Evolutionary conservation across 306 rosid species (phyloP).

Genomic region (Vigna trinervia): DNA sequence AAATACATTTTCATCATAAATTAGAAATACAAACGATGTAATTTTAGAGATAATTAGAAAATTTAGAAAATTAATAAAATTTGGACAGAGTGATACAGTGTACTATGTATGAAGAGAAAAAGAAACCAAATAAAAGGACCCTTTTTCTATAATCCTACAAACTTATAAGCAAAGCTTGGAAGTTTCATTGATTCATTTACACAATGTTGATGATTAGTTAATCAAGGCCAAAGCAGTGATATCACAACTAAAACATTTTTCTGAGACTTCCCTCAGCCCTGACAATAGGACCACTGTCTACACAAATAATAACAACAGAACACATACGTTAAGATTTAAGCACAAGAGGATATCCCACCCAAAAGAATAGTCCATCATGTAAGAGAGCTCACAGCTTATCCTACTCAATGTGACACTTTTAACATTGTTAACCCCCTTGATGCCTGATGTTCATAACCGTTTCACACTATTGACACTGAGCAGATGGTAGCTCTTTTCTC

Average conservation of each 20-base stretch:
- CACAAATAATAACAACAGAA: neutral
- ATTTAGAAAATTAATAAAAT: too few relatives aligned
- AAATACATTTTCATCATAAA: neutral
- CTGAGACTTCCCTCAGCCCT: neutral
- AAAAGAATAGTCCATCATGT: too few relatives aligned
- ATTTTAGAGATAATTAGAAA: neutral
- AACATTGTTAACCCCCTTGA: too few relatives aligned
- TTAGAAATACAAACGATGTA: neutral
- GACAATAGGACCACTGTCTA: neutral
- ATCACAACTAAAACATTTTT: neutral
- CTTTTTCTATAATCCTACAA: neutral
- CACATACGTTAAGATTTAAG: neutral
- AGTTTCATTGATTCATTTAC: neutral
- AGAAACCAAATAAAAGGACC: conserved; percentile 1
- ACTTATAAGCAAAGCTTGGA: neutral
- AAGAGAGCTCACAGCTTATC: too few relatives aligned
- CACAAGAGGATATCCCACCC: too few relatives aligned
- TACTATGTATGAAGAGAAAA: neutral
- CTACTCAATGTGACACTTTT: too few relatives aligned
- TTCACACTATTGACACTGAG: too few relatives aligned
- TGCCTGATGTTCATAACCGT: too few relatives aligned
- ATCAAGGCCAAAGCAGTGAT: neutral
- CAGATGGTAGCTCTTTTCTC: too few relatives aligned
- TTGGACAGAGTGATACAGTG: neutral
- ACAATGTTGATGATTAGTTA: neutral